Evolutionary conservation across 1,284 basidiomycete genomes (phyloP).

Genomic region (Irpex sp.): DNA sequence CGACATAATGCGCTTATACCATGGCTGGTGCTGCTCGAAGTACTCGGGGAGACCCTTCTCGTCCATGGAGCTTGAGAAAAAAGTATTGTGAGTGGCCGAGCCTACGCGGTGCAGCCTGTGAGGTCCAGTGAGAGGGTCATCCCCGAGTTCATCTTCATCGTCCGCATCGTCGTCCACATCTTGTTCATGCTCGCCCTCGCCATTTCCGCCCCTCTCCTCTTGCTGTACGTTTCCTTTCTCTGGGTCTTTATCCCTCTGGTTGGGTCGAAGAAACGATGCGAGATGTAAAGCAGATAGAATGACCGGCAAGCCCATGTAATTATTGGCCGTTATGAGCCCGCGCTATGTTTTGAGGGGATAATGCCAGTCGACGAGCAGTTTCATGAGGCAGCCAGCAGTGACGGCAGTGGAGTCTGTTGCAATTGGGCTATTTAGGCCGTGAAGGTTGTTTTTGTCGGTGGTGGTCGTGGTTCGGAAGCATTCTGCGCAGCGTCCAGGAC

Average conservation of each 20-base stretch:
- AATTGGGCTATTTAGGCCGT: neutral
- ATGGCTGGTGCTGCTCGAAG: neutral
- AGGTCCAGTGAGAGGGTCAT: conserved; percentile 4
- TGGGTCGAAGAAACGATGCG: neutral
- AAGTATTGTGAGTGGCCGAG: conserved; percentile 5
- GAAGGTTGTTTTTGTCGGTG: neutral
- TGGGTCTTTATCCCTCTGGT: neutral
- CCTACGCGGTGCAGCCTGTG: conserved; percentile 6
- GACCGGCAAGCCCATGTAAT: conserved; percentile 5
- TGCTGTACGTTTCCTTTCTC: conserved; percentile 3
- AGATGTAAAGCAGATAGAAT: conserved; percentile 7
- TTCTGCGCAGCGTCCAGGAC: neutral
- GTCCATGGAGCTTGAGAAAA: conserved; percentile 3
- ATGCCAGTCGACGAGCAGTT: neutral
- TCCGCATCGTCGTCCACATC: conserved; percentile 2
- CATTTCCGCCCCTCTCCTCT: neutral
- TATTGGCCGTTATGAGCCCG: neutral
- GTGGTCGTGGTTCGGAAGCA: neutral
- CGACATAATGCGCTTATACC: conserved; percentile 16
- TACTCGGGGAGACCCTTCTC: neutral
- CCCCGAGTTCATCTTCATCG: conserved; percentile 1
- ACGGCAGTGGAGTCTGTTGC: neutral
- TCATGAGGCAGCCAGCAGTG: neutral
- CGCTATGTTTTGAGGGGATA: neutral
- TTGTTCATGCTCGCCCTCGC: neutral